Base-by-base conservation (phyloP, 1,139 yeast genomes). In the Suhomyces choctaworum region DNA sequence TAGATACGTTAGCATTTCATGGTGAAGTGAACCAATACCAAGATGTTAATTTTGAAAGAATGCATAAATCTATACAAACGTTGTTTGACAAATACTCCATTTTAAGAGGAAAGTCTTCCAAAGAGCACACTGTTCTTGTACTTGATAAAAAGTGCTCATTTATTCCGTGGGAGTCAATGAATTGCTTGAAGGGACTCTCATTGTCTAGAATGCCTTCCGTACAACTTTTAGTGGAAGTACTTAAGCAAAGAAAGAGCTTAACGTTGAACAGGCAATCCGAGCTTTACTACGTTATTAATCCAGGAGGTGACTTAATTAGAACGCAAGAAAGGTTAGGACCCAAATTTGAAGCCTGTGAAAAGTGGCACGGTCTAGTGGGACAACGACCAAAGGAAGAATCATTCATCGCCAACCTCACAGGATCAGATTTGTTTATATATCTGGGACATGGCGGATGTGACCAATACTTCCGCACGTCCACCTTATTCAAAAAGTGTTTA, bases 371-470 rank as follows among this genome's bases (percentile, higher is more conserved):
- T 0, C 39, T 73, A 0, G 56, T 70, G 5, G 83, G 85, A 0
- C 41, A 47, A 9, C 64, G 61, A 27, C 97, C 97, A 0, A 49
- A 66, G 0, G 89, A 83, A 41, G 63, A 62, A 0, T 66, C 71
- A 10, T 50, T 66, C 12, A 40, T 66, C 9, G 23, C 36, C 8
- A 31, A 45, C 6, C 58, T 84, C 17, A 46, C 64, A 2, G 37
- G 52, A 0, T 64, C 75, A 1, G 71, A 76, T 25, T 47, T 86
- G n/a, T 84, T 83, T 49, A 66, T 92, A 0, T 92, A 87, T 53
- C 72, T 90, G 42, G 98, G 98, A 0, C 98, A 92, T 60, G 97
- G 97, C 1, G 95, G 97, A 1, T 96, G 97, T 20, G 95, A 88
- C 46, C 92, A 85, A 45, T 88, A 82, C 52, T 64, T 87, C 9